Base-by-base conservation (phyloP, 1,284 basidiomycete genomes). In the Leccinum subrobustum region DNA sequence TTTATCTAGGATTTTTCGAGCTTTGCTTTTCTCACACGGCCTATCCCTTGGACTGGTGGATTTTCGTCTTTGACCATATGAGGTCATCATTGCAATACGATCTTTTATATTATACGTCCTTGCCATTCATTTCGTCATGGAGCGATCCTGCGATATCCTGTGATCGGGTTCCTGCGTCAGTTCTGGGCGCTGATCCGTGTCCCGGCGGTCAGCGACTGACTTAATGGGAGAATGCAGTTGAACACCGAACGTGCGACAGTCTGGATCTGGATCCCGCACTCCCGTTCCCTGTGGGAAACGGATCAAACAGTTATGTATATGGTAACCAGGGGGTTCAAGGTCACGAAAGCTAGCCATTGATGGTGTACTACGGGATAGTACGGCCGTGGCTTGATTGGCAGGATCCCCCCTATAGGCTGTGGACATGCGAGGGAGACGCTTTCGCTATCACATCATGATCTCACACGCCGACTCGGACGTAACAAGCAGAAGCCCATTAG, bases 161-260 rank as follows among this genome's bases (percentile, higher is more conserved):
- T 3, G 16, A 18, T 18, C 37, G 12, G 42, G 31, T 54, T 54
- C 35, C 54, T 65, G 29, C 25, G 16, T 51, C 18, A 7, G 16
- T 50, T 23, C 14, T 8, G 8, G 16, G 31, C 25, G 23, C 18
- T 57, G 57, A 58, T 59, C 57, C 58, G 57, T 54, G 20, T 59
- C 47, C 39, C 12, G 39, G 39, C 47, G 23, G 27, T 39, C 33
- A 12, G 5, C 33, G 33, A 33, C 33, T 33, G 33, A 58, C 42
- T 20, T 47, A 51, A 42, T 31, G 23, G 20, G 47, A 47, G 27
- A 47, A 20, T 1, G 44, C 44, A 20, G 6, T 64, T 42, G 50
- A 33, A 31, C 27, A n/a, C 16, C 6, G 16, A 51, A 16, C 3
- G 31, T 33, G 47, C 20, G 25, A 11, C 14, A 9, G 44, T 44